Base-by-base conservation (phyloP, 2,329 filamentous ascomycete genomes). In the Penicillium concentricum region DNA sequence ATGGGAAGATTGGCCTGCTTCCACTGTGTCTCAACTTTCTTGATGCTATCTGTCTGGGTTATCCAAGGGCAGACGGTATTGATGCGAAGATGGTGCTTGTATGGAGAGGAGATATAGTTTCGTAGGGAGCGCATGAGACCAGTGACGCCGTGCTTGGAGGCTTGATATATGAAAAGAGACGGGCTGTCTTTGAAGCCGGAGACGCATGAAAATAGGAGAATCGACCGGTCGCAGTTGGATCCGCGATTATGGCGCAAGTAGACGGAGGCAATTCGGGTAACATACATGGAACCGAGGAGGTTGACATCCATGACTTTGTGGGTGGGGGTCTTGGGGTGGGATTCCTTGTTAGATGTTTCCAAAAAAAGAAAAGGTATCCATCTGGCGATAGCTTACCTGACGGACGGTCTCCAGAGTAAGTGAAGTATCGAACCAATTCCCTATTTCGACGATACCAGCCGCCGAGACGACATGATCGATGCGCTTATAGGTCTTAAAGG, bases 381-480 rank as follows among this genome's bases (percentile, higher is more conserved):
- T 18, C 4, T 20, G 20, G 15, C 2, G n/a, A 32, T 15, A 8
- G 56, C 67, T 60, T 63, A 75, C 76, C 64, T 75, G 65, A 32
- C 73, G 70, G 22, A 83, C 72, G 9, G 69, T 76, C 35, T 78
- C 73, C 15, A 81, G 61, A 7, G 73, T 77, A 38, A 82, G 65
- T 2, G 69, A 67, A 2, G 76, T 74, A 44, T 80, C 78, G 55
- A 80, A 80, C 70, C 77, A 79, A 42, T 77, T 75, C 0, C 69
- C 71, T 6, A 73, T 71, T 57, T 82, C 80, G 16, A 72, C 70
- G 5, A 79, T 75, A 0, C 78, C 81, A 1, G 81, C 81, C 32
- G 75, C 78, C 4, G 76, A 76, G 20, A 82, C 73, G 5, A 80
- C 81, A 57, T 80, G 76, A 56, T 84, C 81, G 22, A 83, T 73